phyloP scores from a whole-genome alignment of 2,329 filamentous ascomycete species.

The Fusarium palustre region DNA sequence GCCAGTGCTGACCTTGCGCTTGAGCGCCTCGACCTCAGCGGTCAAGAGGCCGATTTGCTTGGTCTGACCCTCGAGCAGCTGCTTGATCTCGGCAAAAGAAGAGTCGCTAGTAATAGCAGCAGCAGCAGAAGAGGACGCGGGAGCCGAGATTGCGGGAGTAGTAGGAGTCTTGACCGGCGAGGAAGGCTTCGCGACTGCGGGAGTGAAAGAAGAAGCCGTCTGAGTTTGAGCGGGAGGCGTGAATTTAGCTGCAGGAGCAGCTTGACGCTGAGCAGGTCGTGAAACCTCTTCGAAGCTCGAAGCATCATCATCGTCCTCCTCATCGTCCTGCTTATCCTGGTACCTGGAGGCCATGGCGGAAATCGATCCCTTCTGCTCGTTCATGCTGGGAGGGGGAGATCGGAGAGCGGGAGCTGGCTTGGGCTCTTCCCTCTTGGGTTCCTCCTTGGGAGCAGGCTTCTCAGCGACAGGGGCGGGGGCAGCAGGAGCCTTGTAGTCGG shows the following conservation, averaged over 20 bases:
- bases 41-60: constrained; percentile 78
- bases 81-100: constrained; percentile 81
- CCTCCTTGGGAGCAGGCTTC: constrained; percentile 55
- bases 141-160: constrained; percentile 47
- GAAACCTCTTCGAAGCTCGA: constrained; percentile 90
- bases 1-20: constrained; percentile 73
- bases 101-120: constrained; percentile 64
- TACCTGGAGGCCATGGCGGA: constrained; percentile 87
- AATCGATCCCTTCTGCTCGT: constrained; percentile 89
- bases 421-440: constrained; percentile 67
- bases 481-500: constrained; percentile 72
- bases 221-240: constrained; percentile 51
- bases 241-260: constrained; percentile 57
- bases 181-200: constrained; percentile 49
- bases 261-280: constrained; percentile 75
- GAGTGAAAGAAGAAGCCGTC: constrained; percentile 37
- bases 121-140: constrained; percentile 46
- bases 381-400: constrained; percentile 74
- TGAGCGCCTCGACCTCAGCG: constrained; percentile 81
- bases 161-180: constrained; percentile 50
- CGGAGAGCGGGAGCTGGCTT: constrained; percentile 59
- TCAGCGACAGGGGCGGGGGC: constrained; percentile 56
- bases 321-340: constrained; percentile 76
- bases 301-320: constrained; percentile 73
- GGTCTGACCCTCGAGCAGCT: constrained; percentile 80